These are phyloP conservation scores for Carnegiea gigantea DNA, from an alignment of 179 eudicot genomes.

Conservation along the genomic window DNA sequence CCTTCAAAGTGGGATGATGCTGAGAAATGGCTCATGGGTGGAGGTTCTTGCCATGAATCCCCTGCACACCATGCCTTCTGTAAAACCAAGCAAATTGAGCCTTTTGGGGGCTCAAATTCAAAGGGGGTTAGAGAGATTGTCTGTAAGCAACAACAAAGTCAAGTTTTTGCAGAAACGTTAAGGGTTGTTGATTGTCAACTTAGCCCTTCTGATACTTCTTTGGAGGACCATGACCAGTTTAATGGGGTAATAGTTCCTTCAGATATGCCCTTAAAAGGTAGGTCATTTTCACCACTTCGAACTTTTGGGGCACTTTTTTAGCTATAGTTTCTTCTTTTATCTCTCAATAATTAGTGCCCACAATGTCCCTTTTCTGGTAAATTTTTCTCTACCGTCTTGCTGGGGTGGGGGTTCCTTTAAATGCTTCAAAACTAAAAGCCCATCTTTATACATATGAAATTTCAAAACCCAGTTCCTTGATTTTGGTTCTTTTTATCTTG, in stretches of 20 bases:
- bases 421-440: conserved; percentile 1
- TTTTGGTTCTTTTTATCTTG: not conserved
- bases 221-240: conserved; percentile 35
- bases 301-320: conserved; percentile 24
- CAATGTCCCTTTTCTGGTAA: conserved; percentile 4
- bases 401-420: conserved; percentile 1
- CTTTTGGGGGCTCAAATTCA: conserved; percentile 20
- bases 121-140: conserved; percentile 10
- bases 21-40: conserved; percentile 21
- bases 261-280: conserved; percentile 70
- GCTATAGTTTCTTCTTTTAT: conserved; percentile 1
- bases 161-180: conserved; percentile 47
- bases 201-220: conserved; percentile 28
- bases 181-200: conserved; percentile 36
- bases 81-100: conserved; percentile 19
- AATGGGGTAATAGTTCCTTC: conserved; percentile 43
- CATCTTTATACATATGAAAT: not conserved
- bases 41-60: conserved; percentile 53
- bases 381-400: not conserved
- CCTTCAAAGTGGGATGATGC: conserved; percentile 13
- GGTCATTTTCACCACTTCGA: conserved; percentile 10
- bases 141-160: conserved; percentile 19
- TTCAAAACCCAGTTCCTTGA: not conserved
- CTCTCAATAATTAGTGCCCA: conserved; percentile 14
- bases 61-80: conserved; percentile 43